Percentiles rank a stretch among this genome's conserved stretches.
Conservation (phyloP, 495 filamentous ascomycete species). For the Achaetomiella virescens region DNA sequence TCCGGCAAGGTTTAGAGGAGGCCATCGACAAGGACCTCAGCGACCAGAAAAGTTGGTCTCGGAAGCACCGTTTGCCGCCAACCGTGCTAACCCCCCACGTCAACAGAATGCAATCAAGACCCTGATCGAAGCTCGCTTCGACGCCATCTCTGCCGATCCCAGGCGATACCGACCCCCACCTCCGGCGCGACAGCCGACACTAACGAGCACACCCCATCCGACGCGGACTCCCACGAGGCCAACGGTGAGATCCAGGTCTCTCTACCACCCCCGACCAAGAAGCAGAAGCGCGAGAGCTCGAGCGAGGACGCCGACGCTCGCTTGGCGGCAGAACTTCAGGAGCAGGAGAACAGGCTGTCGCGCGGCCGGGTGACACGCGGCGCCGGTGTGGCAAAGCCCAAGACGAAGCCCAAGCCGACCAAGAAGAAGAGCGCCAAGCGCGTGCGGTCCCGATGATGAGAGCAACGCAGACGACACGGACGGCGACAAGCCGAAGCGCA, state of each 20-base stretch:
- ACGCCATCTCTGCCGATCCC: slow-evolving; percentile 56
- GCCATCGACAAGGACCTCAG: slow-evolving; percentile 70
- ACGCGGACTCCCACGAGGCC: slow-evolving; percentile 32
- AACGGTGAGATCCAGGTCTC: slow-evolving; percentile 48
- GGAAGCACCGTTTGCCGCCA: no score
- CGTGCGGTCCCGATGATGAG: slow-evolving; percentile 70
- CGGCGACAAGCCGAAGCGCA: slow-evolving; percentile 44
- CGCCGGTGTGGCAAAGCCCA: slow-evolving; percentile 47
- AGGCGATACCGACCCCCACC: slow-evolving; percentile 29
- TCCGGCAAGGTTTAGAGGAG: slow-evolving; percentile 78
- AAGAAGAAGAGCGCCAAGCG: slow-evolving; percentile 77
- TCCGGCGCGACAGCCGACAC: slow-evolving; percentile 27
- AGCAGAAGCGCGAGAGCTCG: slow-evolving; percentile 51
- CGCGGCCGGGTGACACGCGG: slow-evolving; percentile 63
- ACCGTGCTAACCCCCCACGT: neutral
- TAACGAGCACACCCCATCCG: slow-evolving; percentile 35
- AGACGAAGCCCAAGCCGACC: slow-evolving; percentile 35
- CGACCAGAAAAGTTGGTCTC: slow-evolving; percentile 75
- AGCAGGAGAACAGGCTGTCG: slow-evolving; percentile 71
- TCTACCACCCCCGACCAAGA: slow-evolving; percentile 46
- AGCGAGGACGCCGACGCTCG: slow-evolving; percentile 71
- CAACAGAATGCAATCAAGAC: slow-evolving; percentile 67
- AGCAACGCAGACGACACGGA: slow-evolving; percentile 64
- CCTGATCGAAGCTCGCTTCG: slow-evolving; percentile 86
- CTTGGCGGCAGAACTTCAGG: slow-evolving; percentile 81